A percentile compares a stretch with the other conserved stretches of the same genome.
phyloP scores from a whole-genome alignment of 2,329 filamentous ascomycete species.

The Colletotrichum lupini region DNA sequence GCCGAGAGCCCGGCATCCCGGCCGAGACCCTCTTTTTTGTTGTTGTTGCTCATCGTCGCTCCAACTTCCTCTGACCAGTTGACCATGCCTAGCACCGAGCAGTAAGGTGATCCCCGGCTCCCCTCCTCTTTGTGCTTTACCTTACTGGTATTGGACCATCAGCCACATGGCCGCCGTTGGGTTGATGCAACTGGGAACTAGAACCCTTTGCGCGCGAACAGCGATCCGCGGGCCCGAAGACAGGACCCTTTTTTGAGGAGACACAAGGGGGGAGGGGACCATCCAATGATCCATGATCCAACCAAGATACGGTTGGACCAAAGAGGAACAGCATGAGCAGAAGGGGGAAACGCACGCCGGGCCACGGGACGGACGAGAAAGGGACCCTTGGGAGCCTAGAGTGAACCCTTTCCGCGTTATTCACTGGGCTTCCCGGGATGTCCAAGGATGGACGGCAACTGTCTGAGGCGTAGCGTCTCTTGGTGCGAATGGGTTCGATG shows the following conservation, averaged over 20 bases:
- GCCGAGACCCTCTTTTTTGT: slow-evolving; percentile 10
- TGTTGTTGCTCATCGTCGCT: neutral
- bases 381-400: neutral
- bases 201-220: neutral
- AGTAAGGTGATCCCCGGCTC: neutral
- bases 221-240: neutral
- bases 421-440: neutral
- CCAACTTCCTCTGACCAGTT: neutral
- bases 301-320: neutral
- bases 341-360: neutral
- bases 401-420: neutral
- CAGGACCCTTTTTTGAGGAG: neutral
- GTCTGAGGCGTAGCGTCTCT: slow-evolving; percentile 1
- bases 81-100: no score
- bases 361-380: neutral
- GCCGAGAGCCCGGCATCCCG: slow-evolving; percentile 27
- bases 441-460: neutral
- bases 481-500: neutral
- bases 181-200: neutral
- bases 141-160: neutral
- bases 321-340: neutral
- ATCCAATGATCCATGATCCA: neutral
- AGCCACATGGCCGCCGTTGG: no score
- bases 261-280: neutral
- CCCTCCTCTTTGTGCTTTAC: neutral